Base-by-base conservation (phyloP, 1,284 basidiomycete genomes). In the Ceratorhiza oryzae-sativae region DNA sequence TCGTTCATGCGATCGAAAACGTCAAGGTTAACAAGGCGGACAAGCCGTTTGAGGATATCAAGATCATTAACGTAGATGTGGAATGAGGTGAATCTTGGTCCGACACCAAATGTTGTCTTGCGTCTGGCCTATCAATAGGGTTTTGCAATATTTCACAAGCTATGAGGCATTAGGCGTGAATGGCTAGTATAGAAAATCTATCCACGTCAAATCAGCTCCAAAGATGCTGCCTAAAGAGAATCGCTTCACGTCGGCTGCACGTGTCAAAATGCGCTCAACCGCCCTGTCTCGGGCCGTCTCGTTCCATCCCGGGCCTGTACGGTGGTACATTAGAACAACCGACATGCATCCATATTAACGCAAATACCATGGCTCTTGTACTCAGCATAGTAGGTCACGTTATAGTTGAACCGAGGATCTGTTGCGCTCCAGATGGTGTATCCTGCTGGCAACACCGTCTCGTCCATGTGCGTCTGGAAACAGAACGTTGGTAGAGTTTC, bases 31-130 rank as follows among this genome's bases (percentile, higher is more conserved):
- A 89, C 82, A 94, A 95, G 82, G 81, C 85, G 63, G 93, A 97
- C 79, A 93, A 92, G 79, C 94, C 94, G 30, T 92, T 87, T 75
- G 94, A 95, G 77, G 94, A 95, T 78, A 93, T 97, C 80, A 93
- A 92, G 80, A 95, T 96, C 76, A 83, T 89, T 77, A 94, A 92
- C 76, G 83, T 94, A 27, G 78, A 79, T 51, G 77, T 80, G n/a
- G 76, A 73, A 45, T 75, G 73, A 60, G 53, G 13, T 32, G 48
- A 13, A 30, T 53, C 5, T 5, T 53, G 27, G 10, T 20, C 1
- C 41, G 18, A 23, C 5, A 39, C n/a, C 12, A 18, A n/a, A 36
- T 15, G 4, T 36, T 56, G 20, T 56, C 4, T 1, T 20, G n/a
- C 51, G 53, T 51, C 41, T 18, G 23, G 67, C 27, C 36, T 49